Evolutionary conservation across 805 yeast species (phyloP).

Genomic region (Huiozyma naganishii): DNA sequence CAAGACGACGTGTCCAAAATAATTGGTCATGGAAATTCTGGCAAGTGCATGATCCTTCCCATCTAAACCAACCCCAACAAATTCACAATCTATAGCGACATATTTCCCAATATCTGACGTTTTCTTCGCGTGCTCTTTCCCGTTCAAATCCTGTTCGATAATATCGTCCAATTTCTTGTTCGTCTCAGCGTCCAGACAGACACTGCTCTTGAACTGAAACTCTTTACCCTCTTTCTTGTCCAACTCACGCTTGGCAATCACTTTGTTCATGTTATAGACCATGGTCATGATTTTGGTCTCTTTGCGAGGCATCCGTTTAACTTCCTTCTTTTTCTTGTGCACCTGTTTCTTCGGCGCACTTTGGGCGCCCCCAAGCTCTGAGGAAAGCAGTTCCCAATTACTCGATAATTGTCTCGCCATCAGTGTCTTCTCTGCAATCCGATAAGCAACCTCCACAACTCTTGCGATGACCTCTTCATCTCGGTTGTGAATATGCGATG

Average conservation of each 20-base stretch:
- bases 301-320: neutral
- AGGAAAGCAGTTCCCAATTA: too few relatives aligned
- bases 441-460: too few relatives aligned
- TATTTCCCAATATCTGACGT: constrained; percentile 54
- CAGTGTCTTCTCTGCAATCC: too few relatives aligned
- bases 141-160: neutral
- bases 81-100: constrained; percentile 84
- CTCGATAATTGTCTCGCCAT: too few relatives aligned
- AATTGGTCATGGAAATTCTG: constrained; percentile 79
- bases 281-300: constrained; percentile 18
- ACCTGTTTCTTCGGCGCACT: too few relatives aligned
- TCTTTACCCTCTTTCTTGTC: constrained; percentile 16
- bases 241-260: constrained; percentile 15
- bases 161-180: constrained; percentile 1
- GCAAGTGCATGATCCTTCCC: constrained; percentile 68
- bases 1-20: constrained; percentile 56
- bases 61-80: constrained; percentile 79
- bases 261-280: constrained; percentile 25
- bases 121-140: constrained; percentile 9
- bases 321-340: too few relatives aligned
- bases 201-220: constrained; percentile 11
- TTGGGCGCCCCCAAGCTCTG: too few relatives aligned
- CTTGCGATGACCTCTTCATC: too few relatives aligned
- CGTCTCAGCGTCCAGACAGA: neutral
- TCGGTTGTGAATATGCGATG: too few relatives aligned